phyloP scores from a whole-genome alignment of 2,329 filamentous ascomycete genomes.

The Sclerotiophoma versabilis region DNA sequence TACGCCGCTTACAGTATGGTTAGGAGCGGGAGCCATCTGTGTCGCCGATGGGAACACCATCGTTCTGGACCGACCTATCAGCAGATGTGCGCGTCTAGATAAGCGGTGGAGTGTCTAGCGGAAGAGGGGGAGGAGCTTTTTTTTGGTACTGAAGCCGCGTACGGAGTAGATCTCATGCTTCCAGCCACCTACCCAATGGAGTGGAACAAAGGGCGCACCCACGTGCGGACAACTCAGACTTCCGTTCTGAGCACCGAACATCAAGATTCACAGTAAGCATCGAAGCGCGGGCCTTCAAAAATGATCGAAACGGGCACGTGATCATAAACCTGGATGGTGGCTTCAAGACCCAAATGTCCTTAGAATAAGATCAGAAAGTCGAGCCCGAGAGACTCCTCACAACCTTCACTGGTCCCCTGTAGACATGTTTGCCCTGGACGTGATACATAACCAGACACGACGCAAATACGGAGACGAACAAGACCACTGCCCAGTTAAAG shows the following conservation, averaged over 20 bases:
- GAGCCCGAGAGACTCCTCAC: conserved; percentile 6
- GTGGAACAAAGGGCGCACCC: neutral
- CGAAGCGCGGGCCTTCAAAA: too few species aligned
- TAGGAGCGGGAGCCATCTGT: too few species aligned
- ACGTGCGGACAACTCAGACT: too few species aligned
- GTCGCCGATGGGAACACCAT: neutral
- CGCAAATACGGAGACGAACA: conserved; percentile 15
- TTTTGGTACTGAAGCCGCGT: neutral
- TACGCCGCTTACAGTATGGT: too few species aligned
- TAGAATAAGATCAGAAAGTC: neutral
- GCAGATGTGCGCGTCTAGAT: too few species aligned
- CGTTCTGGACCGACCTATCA: neutral
- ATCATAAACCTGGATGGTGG: too few species aligned
- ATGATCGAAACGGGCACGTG: too few species aligned
- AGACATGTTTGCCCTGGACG: conserved; percentile 13
- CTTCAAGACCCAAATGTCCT: too few species aligned
- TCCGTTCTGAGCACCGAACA: too few species aligned
- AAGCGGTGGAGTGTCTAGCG: neutral
- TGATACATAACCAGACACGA: conserved; percentile 18
- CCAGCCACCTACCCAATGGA: too few species aligned
- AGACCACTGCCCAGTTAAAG: conserved; percentile 28
- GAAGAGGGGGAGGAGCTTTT: neutral
- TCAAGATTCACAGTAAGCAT: too few species aligned
- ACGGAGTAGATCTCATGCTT: neutral
- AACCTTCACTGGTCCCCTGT: conserved; percentile 17